Conservation (phyloP, 306 rosid genomes). For the Vicia sativa region DNA sequence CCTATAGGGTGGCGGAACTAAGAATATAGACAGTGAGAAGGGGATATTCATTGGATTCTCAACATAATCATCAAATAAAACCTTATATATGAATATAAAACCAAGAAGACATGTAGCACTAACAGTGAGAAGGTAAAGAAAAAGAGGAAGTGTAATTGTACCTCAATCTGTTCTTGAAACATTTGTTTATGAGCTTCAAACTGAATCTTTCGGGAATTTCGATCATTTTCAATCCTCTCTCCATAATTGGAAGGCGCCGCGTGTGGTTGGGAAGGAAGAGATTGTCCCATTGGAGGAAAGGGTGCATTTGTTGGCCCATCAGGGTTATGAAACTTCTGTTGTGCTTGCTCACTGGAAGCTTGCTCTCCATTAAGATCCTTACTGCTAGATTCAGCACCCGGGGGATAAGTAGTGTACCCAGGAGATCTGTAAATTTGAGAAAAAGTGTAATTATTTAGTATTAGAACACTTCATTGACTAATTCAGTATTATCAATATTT, state of each 20-base stretch:
- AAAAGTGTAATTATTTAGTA: conserved; percentile 17
- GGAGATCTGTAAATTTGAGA: conserved; percentile 56
- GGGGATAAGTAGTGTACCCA: conserved; percentile 62
- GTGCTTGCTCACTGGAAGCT: conserved; percentile 50
- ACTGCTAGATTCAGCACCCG: conserved; percentile 43
- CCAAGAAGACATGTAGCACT: conserved; percentile 22
- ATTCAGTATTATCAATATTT: conserved; percentile 26
- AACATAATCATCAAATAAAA: conserved; percentile 5
- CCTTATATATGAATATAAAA: conserved; percentile 20
- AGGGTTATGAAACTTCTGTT: conserved; percentile 44
- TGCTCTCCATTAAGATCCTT: conserved; percentile 51
- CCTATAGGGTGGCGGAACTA: background rate
- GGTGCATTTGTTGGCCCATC: conserved; percentile 58
- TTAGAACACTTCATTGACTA: conserved; percentile 9
- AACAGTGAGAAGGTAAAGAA: background rate
- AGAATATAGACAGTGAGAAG: conserved; percentile 20
- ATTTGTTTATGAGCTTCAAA: conserved; percentile 66
- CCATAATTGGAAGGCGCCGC: conserved; percentile 43
- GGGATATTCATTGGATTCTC: conserved; percentile 16
- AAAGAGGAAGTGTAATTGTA: conserved; percentile 34
- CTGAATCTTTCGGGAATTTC: conserved; percentile 46
- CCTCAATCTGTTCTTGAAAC: conserved; percentile 74
- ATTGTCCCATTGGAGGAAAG: conserved; percentile 51
- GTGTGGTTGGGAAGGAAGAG: conserved; percentile 52
- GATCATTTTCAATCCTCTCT: conserved; percentile 51